These are phyloP conservation scores for Podaxis sp. DNA, from an alignment of 768 basidiomycete genomes.

Conservation along the genomic window DNA sequence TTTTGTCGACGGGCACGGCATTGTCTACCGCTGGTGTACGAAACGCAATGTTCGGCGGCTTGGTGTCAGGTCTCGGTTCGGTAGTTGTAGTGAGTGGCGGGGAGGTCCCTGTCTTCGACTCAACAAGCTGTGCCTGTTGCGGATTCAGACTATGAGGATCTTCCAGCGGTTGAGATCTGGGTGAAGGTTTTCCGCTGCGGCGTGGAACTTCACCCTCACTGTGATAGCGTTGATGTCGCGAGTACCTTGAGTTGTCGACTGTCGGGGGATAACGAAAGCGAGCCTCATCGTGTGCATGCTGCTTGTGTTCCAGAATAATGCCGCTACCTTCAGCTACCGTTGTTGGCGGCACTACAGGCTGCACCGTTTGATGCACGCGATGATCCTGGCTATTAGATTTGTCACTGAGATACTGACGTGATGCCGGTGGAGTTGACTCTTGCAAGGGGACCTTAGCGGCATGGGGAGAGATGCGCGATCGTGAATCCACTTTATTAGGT, in stretches of 20 bases:
- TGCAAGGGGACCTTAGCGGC: background rate
- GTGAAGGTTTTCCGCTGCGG: background rate
- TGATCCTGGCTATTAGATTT: constrained; percentile 6
- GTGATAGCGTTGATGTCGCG: background rate
- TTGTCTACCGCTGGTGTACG: background rate
- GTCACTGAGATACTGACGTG: background rate
- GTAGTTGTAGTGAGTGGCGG: background rate
- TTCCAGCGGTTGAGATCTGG: background rate
- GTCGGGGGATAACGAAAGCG: background rate
- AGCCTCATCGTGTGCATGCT: background rate
- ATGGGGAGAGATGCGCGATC: background rate
- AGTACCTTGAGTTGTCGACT: background rate
- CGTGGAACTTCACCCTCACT: background rate
- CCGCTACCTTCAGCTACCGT: background rate
- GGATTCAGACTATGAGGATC: background rate
- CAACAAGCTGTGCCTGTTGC: background rate
- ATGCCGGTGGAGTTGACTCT: background rate
- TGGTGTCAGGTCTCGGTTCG: background rate
- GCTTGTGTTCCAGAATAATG: background rate
- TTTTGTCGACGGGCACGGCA: background rate
- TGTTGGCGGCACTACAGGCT: background rate
- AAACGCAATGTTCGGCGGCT: background rate
- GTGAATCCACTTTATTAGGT: background rate
- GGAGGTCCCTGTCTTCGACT: background rate
- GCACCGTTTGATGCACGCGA: background rate